Percentiles rank a stretch among this genome's conserved stretches.
Evolutionary conservation across 2,329 filamentous ascomycete species (phyloP).

Genomic region (Cercospora zeae-maydis): DNA sequence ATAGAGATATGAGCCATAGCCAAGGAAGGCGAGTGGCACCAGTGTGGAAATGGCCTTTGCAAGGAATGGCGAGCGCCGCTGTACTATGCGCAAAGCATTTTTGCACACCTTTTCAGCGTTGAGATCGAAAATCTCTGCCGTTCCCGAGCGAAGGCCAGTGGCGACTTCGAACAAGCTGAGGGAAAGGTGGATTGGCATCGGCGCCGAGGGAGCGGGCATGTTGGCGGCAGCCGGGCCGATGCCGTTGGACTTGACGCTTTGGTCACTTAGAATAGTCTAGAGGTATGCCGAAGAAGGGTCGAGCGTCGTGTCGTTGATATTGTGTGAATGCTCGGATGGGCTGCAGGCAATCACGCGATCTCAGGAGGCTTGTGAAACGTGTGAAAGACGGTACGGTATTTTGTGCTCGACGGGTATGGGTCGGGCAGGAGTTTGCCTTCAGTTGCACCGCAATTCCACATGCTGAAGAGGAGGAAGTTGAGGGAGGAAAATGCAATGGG

Average conservation of each 20-base stretch:
- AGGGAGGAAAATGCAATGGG: neutral
- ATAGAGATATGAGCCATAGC: slow-evolving; percentile 14
- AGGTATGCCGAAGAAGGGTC: neutral
- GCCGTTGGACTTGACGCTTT: neutral
- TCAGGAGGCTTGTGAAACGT: neutral
- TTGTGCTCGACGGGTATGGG: neutral
- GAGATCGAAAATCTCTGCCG: slow-evolving; percentile 12
- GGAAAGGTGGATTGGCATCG: slow-evolving; percentile 3
- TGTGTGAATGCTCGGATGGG: neutral
- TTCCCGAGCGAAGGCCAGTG: slow-evolving; percentile 10
- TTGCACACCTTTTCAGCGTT: slow-evolving; percentile 6
- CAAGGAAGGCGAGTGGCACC: slow-evolving; percentile 12
- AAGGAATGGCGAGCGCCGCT: neutral
- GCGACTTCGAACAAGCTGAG: slow-evolving; percentile 5
- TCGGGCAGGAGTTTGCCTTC: neutral
- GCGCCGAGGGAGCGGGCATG: neutral
- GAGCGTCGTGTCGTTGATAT: neutral
- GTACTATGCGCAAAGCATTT: slow-evolving; percentile 10
- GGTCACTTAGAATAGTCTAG: neutral
- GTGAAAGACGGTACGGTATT: neutral
- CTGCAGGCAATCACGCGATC: neutral
- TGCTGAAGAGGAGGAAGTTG: neutral
- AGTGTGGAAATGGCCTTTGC: slow-evolving; percentile 5
- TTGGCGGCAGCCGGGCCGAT: neutral
- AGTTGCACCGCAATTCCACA: neutral